phyloP scores from a whole-genome alignment of 176 grass and related monocot genomes.

The Otatea glauca region DNA sequence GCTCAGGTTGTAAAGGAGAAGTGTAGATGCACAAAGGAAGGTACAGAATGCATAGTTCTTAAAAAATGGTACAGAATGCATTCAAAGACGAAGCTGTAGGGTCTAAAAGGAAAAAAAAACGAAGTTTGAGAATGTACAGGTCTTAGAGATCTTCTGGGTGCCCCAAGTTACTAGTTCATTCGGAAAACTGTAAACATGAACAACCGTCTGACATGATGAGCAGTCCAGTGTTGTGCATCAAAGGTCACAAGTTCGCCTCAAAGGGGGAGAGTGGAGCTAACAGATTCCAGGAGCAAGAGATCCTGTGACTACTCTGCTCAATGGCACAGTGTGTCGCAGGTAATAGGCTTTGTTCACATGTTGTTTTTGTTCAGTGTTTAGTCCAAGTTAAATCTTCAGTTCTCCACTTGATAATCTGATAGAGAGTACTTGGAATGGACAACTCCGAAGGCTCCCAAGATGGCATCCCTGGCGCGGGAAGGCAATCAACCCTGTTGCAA shows the following conservation, averaged over 20 bases:
- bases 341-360: neutral
- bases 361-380: neutral
- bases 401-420: too few species aligned
- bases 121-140: neutral
- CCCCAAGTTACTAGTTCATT: neutral
- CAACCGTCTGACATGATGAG: neutral
- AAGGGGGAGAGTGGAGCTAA: neutral
- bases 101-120: too few species aligned
- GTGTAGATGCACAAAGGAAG: constrained; percentile 12
- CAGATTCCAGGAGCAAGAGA: neutral
- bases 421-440: neutral
- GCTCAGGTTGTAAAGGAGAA: neutral
- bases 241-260: neutral
- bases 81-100: neutral
- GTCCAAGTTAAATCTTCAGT: neutral
- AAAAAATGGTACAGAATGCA: neutral
- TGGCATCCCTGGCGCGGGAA: constrained; percentile 2
- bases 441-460: neutral
- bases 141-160: neutral
- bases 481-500: neutral
- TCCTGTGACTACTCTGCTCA: neutral
- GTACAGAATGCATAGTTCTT: constrained; percentile 26
- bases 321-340: neutral
- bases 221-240: neutral
- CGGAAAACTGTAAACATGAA: neutral